Evolutionary conservation across 2,329 filamentous ascomycete genomes (phyloP), one percentile per base, ranked within the genome.

Genomic region (Fusarium continuum): DNA sequence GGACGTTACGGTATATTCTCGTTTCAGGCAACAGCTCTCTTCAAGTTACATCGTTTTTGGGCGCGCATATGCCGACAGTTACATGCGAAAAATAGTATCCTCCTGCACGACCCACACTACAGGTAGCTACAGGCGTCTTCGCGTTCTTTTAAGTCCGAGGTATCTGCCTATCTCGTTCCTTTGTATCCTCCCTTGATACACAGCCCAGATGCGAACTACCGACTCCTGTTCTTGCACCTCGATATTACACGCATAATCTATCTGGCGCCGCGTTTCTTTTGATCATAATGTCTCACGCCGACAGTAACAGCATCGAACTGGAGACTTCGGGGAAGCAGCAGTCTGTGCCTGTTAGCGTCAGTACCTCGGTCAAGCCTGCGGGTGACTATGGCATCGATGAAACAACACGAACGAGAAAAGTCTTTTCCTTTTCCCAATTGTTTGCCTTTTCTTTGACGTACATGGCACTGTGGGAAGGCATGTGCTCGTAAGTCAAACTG

Each of bases 401-500:
- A 38, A 63, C 67, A n/a, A 70, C 67, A 0, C 49, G 67, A 6
- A 70, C 67, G 11, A 63, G 65, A 1, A 67, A 65, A 5, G 67
- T 70, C 6, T 70, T 70, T 41, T 70, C 67, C 2, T 64, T 64
- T 26, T 70, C 65, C 2, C 67, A 70, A 34, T 44, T 70, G 14
- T 70, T 70, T 52, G 67, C 67, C 10, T 70, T 70, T 36, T 70
- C 67, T 1, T 40, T 70, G 26, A 69, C 67, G 1, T 70, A 70
- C 13, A 70, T 70, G 67, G 49, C 67, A 28, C 19, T 70, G 17
- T 69, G 67, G 67, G 67, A 69, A 19, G 67, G 67, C 16, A 70
- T 70, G 64, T 70, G 66, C 64, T 64, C 66, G 66, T 69, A 46
- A 28, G 65, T 65, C 6, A 20, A 1, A 6, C 13, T 11, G 4